phyloP scores from a whole-genome alignment of 306 rosid species.

The Inga laurina region DNA sequence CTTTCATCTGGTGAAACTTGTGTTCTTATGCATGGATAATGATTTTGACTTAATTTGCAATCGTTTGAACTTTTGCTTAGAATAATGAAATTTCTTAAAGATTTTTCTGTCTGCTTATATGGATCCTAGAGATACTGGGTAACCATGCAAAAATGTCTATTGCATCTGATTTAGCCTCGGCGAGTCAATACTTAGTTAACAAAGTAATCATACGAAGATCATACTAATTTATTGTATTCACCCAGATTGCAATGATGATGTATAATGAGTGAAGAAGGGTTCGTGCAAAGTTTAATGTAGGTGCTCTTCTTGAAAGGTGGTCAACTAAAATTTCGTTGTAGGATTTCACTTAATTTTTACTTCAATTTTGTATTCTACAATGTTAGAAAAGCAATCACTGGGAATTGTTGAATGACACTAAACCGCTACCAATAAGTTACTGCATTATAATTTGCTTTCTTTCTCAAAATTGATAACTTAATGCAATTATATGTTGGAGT shows the following conservation, averaged over 20 bases:
- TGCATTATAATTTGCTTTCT: slow-evolving; percentile 1
- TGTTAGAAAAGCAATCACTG: slow-evolving; percentile 32
- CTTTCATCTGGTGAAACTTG: neutral
- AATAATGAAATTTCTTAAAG: neutral
- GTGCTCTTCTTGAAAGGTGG: slow-evolving; percentile 72
- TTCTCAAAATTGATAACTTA: slow-evolving; percentile 1
- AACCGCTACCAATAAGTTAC: slow-evolving; percentile 12
- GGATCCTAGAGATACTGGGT: neutral
- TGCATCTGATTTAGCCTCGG: neutral
- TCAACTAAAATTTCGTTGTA: slow-evolving; percentile 38
- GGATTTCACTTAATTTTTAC: slow-evolving; percentile 37
- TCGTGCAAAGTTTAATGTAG: slow-evolving; percentile 65
- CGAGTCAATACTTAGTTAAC: neutral
- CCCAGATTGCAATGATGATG: slow-evolving; percentile 14
- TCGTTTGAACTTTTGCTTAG: neutral
- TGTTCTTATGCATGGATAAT: neutral
- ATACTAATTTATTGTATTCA: slow-evolving; percentile 6
- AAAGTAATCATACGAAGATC: neutral
- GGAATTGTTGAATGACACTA: neutral
- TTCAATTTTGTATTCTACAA: slow-evolving; percentile 29
- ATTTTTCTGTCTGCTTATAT: neutral
- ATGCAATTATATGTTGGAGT: slow-evolving; percentile 11
- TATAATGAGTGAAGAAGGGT: slow-evolving; percentile 79
- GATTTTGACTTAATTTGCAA: neutral
- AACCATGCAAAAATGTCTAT: slow-evolving; percentile 1